Percentiles rank a stretch among this genome's conserved stretches.
Conservation (phyloP, 805 yeast genomes). For the Teunomyces lycoperdinae region DNA sequence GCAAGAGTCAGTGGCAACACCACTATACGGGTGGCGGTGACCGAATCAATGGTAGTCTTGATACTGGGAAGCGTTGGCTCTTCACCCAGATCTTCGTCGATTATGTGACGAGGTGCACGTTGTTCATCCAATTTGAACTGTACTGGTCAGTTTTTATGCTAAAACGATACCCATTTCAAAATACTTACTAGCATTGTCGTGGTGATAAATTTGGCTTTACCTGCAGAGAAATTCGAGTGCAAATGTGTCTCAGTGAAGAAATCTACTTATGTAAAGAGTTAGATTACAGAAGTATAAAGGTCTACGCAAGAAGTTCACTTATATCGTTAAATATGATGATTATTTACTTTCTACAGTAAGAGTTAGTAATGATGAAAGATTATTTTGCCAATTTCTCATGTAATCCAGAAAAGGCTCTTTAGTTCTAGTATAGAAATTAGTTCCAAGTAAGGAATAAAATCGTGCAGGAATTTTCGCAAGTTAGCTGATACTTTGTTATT, state of each 20-base stretch:
- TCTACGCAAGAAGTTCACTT: too few species aligned
- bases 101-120: slow-evolving; percentile 50
- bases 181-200: slow-evolving; percentile 10
- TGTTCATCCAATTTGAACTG: slow-evolving; percentile 49
- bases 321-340: too few species aligned
- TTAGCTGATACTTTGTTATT: not conserved
- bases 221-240: not conserved
- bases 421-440: too few species aligned
- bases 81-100: slow-evolving; percentile 37
- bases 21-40: slow-evolving; percentile 8
- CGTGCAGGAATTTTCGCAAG: slow-evolving; percentile 3
- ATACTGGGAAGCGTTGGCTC: slow-evolving; percentile 16
- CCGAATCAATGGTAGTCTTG: not conserved
- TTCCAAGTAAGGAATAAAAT: not conserved
- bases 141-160: not conserved
- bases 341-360: too few species aligned
- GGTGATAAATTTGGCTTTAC: not conserved
- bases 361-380: too few species aligned
- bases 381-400: too few species aligned
- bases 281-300: not conserved
- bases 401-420: too few species aligned
- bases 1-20: slow-evolving; percentile 17
- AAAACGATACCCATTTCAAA: not conserved
- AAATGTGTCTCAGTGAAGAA: not conserved
- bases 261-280: not conserved